These are phyloP conservation scores for Debaryomyces sp. DNA, from an alignment of 1,139 yeast genomes.

Conservation along the genomic window DNA sequence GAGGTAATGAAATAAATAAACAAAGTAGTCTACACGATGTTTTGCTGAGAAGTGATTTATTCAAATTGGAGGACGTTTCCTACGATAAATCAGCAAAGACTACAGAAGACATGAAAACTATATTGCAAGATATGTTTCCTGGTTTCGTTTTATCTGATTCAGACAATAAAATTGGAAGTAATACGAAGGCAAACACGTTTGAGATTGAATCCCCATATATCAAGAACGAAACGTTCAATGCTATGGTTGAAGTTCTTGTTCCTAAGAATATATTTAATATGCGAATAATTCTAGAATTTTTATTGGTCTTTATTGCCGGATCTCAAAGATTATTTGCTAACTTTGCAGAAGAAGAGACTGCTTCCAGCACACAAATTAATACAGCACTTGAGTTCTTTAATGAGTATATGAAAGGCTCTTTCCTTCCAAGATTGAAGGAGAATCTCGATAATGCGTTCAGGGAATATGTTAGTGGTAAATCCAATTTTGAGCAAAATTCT, in stretches of 20 bases:
- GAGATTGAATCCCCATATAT: conserved; percentile 51
- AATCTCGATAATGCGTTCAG: conserved; percentile 46
- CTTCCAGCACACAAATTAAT: conserved; percentile 20
- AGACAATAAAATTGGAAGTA: conserved; percentile 13
- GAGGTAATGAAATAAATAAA: background rate
- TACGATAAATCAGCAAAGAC: conserved; percentile 36
- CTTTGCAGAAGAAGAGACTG: conserved; percentile 14
- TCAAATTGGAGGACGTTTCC: conserved; percentile 52
- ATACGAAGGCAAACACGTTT: conserved; percentile 4
- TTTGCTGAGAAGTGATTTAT: conserved; percentile 36
- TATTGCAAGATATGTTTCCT: conserved; percentile 63
- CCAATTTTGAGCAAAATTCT: conserved; percentile 8
- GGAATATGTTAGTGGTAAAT: conserved; percentile 30
- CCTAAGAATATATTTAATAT: conserved; percentile 81
- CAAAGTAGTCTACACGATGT: conserved; percentile 22
- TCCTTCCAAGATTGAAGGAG: conserved; percentile 64
- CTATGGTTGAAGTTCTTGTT: conserved; percentile 67
- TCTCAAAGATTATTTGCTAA: conserved; percentile 35
- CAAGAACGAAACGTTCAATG: conserved; percentile 55
- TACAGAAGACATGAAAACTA: conserved; percentile 45
- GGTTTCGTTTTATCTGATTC: conserved; percentile 50
- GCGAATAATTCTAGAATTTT: conserved; percentile 68
- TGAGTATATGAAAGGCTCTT: conserved; percentile 63
- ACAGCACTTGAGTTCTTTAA: conserved; percentile 54
- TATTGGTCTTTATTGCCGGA: conserved; percentile 58